Base-by-base conservation (phyloP, 352 stramenopile species). In the Phytophthora palmivora region DNA sequence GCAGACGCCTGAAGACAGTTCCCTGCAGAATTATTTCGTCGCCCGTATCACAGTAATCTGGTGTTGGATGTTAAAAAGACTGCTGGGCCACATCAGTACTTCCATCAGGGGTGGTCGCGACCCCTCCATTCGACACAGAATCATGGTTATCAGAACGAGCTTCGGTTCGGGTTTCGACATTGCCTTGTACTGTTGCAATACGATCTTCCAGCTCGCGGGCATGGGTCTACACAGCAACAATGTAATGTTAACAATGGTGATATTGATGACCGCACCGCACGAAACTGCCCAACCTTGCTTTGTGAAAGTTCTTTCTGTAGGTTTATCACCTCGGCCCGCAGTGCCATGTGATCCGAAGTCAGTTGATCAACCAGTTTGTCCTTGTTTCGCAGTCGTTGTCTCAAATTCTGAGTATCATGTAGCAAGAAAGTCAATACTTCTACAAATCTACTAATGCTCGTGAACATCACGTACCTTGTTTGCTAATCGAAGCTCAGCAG, bases 321-420 rank as follows among this genome's bases (percentile, higher is more conserved):
- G n/a, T 71, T 72, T 7, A 79, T 74, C 18, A 95, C 53, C 45
- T 91, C 76, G 0, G 67, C 48, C 15, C 76, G 74, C 15, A 94
- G 55, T 30, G 74, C 71, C 53, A 79, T 75, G 44, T 95, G 84
- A 30, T 95, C 87, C n/a, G 72, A 78, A 14, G 82, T 88, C 30
- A 95, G 61, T 54, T 94, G 83, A 47, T 94, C 84, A 33, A 96
- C 76, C 3, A 94, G 47, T 45, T 89, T 88, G 63, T 96, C 85
- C 34, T 94, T 96, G 66, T 91, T 92, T 10, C 80, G 80, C 36
- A 96, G 60, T 36, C 87, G 76, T 37, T 85, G 82, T 47, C 84
- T 70, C 39, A 96, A 63, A 63, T 94, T 96, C 87, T 95, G 57
- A n/a, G 48, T 21, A 59, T 26, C 24, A 60, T 22, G 58, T 45